A percentile compares a stretch with the other conserved stretches of the same genome.
Conservation (phyloP, 2,329 filamentous ascomycete genomes). For the Penicillium griseofulvum region DNA sequence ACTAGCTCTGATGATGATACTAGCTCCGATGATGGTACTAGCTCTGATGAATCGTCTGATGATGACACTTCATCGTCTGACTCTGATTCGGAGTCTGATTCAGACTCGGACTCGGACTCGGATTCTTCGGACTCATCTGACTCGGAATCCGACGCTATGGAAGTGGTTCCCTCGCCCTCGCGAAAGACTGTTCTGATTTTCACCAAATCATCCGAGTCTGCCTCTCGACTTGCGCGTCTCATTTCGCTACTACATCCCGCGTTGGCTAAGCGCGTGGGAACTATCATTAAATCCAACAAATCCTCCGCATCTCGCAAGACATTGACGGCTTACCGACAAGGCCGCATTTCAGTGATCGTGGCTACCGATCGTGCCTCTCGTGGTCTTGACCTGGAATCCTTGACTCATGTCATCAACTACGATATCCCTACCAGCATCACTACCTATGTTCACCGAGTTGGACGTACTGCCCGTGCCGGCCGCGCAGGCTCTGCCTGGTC, state of each 20-base stretch:
- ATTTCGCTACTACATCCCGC: conserved; percentile 64
- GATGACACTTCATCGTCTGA: conserved; percentile 28
- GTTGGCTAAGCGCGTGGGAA: conserved; percentile 59
- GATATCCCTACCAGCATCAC: conserved; percentile 79
- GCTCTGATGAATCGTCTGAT: conserved; percentile 35
- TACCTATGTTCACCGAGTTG: conserved; percentile 87
- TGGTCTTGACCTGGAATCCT: conserved; percentile 75
- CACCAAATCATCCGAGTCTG: conserved; percentile 84
- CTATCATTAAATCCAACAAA: conserved; percentile 75
- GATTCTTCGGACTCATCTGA: conserved; percentile 25
- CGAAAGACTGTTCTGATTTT: conserved; percentile 68
- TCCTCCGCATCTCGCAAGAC: conserved; percentile 67
- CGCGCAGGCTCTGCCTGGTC: conserved; percentile 79
- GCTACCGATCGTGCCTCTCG: conserved; percentile 92
- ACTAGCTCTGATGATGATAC: conserved; percentile 31
- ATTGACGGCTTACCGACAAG: conserved; percentile 62
- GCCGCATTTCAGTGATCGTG: conserved; percentile 70
- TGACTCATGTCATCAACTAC: conserved; percentile 90
- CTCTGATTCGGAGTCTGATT: conserved; percentile 27
- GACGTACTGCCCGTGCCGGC: conserved; percentile 82
- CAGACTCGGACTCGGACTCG: conserved; percentile 23
- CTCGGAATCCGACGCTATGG: conserved; percentile 18
- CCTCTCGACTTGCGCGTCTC: conserved; percentile 80
- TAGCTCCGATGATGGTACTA: conserved; percentile 32
- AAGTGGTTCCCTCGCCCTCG: conserved; percentile 28